Percentiles rank a stretch among this genome's conserved stretches.
phyloP scores from a whole-genome alignment of 2,329 filamentous ascomycete species.

The Bipolaris zeicola region DNA sequence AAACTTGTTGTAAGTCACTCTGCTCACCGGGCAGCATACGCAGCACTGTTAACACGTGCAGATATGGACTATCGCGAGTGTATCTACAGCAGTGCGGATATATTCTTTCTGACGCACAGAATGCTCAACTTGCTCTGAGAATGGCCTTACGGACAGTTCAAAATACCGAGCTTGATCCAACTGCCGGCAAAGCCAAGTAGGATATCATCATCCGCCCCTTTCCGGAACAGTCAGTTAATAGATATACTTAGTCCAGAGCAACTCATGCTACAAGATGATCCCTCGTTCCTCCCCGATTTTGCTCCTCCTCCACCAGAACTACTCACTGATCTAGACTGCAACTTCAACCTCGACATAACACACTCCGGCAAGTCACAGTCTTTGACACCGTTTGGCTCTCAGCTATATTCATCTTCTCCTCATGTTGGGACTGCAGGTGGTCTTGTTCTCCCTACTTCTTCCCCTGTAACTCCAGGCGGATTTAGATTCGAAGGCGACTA shows the following conservation, averaged over 20 bases:
- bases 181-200: conserved; percentile 75
- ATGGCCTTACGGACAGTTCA: conserved; percentile 65
- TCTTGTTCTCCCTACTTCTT: conserved; percentile 57
- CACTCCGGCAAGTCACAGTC: conserved; percentile 47
- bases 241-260: conserved; percentile 67
- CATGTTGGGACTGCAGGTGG: conserved; percentile 28
- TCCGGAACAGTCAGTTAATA: conserved; percentile 9
- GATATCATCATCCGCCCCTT: conserved; percentile 21
- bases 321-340: conserved; percentile 52
- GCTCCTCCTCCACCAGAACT: conserved; percentile 65
- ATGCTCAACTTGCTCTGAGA: conserved; percentile 74
- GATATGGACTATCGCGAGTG: conserved; percentile 76
- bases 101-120: conserved; percentile 79
- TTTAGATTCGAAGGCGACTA: conserved; percentile 53
- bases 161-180: conserved; percentile 68
- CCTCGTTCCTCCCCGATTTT: conserved; percentile 73
- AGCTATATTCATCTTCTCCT: conserved; percentile 34
- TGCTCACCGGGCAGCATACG: not conserved
- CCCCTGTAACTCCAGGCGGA: conserved; percentile 48
- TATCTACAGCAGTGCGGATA: conserved; percentile 88
- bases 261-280: conserved; percentile 80
- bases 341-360: conserved; percentile 43
- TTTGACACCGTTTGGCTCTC: conserved; percentile 39
- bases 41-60: conserved; percentile 23
- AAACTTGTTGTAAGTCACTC: conserved; percentile 70